These are phyloP conservation scores for Cutaneotrichosporon cavernicola DNA, from an alignment of 1,284 basidiomycete species.

Conservation along the genomic window DNA sequence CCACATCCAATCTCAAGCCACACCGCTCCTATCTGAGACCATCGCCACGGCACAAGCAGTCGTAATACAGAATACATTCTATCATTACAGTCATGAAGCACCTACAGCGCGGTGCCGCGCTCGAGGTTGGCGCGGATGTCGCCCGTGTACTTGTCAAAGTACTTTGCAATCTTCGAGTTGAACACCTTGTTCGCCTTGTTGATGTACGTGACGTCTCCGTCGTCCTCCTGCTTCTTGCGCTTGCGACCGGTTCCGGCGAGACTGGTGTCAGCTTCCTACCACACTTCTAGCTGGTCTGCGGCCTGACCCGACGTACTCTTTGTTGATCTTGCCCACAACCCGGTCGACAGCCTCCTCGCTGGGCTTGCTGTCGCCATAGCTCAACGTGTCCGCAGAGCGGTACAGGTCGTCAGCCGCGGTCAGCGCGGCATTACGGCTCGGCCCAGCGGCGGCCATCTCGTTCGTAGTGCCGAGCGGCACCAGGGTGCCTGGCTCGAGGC, in stretches of 20 bases:
- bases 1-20: no score
- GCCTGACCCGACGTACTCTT: conserved; percentile 66
- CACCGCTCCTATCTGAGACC: no score
- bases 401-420: conserved; percentile 74
- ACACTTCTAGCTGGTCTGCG: no score
- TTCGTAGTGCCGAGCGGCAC: conserved; percentile 51
- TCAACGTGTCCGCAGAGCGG: conserved; percentile 80
- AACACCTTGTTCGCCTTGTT: conserved; percentile 98
- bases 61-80: background rate
- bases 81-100: conserved; percentile 1
- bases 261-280: conserved; percentile 12
- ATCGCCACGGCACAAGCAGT: background rate
- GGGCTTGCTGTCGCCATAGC: conserved; percentile 92
- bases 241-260: conserved; percentile 20
- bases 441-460: conserved; percentile 38
- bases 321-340: conserved; percentile 86
- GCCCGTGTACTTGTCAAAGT: conserved; percentile 95
- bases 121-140: conserved; percentile 95
- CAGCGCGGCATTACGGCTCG: conserved; percentile 46
- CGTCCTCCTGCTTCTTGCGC: conserved; percentile 70
- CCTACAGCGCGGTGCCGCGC: conserved; percentile 80
- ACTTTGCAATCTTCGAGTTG: conserved; percentile 97
- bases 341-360: conserved; percentile 91
- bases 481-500: conserved; percentile 65
- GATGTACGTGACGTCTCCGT: conserved; percentile 97